These are phyloP conservation scores for Populus ilicifolia DNA, from an alignment of 345 rosid genomes.

Conservation along the genomic window DNA sequence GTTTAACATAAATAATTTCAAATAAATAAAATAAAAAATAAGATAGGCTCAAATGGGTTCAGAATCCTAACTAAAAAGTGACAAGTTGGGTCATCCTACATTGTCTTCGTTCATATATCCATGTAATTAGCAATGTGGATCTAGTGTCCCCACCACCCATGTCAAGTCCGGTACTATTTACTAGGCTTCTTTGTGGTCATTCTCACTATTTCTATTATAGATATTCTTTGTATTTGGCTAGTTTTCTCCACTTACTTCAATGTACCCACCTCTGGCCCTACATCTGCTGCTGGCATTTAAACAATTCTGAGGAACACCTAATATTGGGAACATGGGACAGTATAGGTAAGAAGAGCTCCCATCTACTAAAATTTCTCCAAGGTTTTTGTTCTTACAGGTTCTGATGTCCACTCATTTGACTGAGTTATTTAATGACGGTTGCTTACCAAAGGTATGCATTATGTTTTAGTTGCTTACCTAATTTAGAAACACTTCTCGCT, in stretches of 20 bases:
- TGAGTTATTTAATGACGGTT: conserved; percentile 65
- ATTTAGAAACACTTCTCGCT: too few species aligned
- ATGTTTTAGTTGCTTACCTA: conserved; percentile 6
- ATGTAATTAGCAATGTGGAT: too few species aligned
- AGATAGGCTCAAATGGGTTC: too few species aligned
- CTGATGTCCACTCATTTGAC: conserved; percentile 87
- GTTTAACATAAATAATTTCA: too few species aligned
- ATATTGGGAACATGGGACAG: neutral
- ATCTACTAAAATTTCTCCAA: neutral
- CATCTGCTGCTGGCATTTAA: neutral
- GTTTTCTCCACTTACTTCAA: neutral
- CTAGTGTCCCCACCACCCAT: neutral
- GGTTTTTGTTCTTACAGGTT: conserved; percentile 42
- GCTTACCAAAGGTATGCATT: conserved; percentile 59
- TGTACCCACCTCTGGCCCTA: neutral
- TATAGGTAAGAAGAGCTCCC: neutral
- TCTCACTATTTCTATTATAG: neutral
- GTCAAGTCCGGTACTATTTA: neutral
- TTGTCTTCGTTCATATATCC: too few species aligned
- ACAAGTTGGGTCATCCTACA: too few species aligned
- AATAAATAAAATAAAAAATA: too few species aligned
- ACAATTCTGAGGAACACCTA: neutral
- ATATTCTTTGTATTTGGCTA: neutral
- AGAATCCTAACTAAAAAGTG: too few species aligned
- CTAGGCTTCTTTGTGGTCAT: neutral